These are phyloP conservation scores for Funneliformis mosseae DNA, from an alignment of 192 early-diverging fungal genomes.

Conservation along the genomic window DNA sequence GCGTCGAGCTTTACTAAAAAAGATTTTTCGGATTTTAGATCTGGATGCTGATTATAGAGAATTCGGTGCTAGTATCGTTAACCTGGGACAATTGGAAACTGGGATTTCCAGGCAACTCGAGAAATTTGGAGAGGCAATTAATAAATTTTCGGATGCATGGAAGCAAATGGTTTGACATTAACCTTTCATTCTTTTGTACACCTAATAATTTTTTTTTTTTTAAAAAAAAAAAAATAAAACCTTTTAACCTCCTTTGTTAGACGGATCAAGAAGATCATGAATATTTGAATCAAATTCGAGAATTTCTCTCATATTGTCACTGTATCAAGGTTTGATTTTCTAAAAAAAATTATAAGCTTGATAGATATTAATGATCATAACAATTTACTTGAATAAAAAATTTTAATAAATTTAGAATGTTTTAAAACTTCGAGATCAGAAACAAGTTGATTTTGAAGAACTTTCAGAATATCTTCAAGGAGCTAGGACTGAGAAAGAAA, in stretches of 20 bases:
- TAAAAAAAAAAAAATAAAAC: too few species aligned
- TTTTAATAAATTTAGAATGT: slow-evolving; percentile 55
- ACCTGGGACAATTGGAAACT: slow-evolving; percentile 83
- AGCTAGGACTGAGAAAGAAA: slow-evolving; percentile 71
- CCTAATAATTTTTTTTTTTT: too few species aligned
- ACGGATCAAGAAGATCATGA: slow-evolving; percentile 61
- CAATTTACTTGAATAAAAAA: slow-evolving; percentile 14
- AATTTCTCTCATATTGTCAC: slow-evolving; percentile 83
- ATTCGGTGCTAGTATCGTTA: slow-evolving; percentile 74
- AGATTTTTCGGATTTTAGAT: slow-evolving; percentile 48
- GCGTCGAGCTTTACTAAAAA: neutral
- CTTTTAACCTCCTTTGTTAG: slow-evolving; percentile 34
- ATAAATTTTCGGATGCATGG: slow-evolving; percentile 67
- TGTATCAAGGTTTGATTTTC: slow-evolving; percentile 64
- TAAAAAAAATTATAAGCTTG: neutral
- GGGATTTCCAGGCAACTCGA: slow-evolving; percentile 77
- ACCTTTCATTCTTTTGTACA: neutral
- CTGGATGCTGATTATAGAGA: slow-evolving; percentile 78
- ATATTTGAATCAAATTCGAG: slow-evolving; percentile 79
- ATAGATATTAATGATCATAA: neutral
- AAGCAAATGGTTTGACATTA: slow-evolving; percentile 62
- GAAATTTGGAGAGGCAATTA: slow-evolving; percentile 73
- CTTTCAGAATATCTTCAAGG: slow-evolving; percentile 77
- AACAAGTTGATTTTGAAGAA: slow-evolving; percentile 95
- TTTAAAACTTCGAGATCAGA: slow-evolving; percentile 85